Base-by-base conservation (phyloP, 495 filamentous ascomycete genomes). In the Friedmanniomyces endolithicus region DNA sequence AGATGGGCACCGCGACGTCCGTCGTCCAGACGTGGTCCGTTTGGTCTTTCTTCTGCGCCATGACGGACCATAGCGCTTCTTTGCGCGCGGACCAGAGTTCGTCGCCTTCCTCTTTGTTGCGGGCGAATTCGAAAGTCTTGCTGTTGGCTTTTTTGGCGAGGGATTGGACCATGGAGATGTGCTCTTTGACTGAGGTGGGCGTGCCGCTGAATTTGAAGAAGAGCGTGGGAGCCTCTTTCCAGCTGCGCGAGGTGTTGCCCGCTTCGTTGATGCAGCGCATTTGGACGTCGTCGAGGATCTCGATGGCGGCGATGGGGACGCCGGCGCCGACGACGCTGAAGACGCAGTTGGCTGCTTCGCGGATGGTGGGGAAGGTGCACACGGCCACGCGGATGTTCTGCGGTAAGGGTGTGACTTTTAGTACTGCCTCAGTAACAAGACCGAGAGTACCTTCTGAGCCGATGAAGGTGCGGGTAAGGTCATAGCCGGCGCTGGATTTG, bases 151-250 rank as follows among this genome's bases (percentile, higher is more conserved):
- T 49, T 59, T 79, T 77, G 7, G 87, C 82, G 20, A 94, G 72
- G 48, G 72, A 70, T 63, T 78, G 78, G 1, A 94, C 88, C 47
- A 86, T 71, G 27, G 71, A 70, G 50, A 95, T 79, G 67, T 94
- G 87, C 69, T 96, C 90, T 64, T 87, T 86, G 19, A 95, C 88
- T 6, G 78, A 78, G 3, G 70, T 71, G 0, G 73, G 74, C 0
- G 87, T 92, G 31, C 90, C 88, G 16, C 80, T 78, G 68, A 95
- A 97, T 65, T 96, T 96, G 78, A 97, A 92, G 71, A 97, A 95
- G 3, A 97, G 71, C 3, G 90, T 95, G 4, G 90, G 90, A 17
- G 79, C 79, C 56, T 85, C 82, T 56, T 77, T 79, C 87, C 90
- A 95, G 9, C 64, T 66, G 49, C 82, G 80, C 7, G 74, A 72